Conservation (phyloP, 140 eudicot species). For the Stevia rebaudiana region DNA sequence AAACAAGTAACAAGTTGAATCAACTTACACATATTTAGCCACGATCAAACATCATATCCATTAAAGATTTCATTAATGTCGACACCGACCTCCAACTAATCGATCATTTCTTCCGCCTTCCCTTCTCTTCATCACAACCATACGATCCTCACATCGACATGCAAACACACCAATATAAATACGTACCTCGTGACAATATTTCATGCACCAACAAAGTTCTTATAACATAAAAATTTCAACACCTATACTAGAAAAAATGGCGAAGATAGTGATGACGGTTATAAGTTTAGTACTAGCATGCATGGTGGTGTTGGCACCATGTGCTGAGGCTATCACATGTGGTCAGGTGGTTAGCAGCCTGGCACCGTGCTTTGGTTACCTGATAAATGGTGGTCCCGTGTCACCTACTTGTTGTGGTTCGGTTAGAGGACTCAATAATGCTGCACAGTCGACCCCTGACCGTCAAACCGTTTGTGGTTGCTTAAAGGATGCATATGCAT, state of each 20-base stretch:
- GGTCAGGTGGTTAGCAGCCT: conserved; percentile 22
- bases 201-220: background rate
- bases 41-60: background rate
- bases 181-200: background rate
- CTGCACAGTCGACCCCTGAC: conserved; percentile 28
- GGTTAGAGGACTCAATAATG: conserved; percentile 23
- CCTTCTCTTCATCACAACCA: background rate
- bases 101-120: background rate
- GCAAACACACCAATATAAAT: background rate
- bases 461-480: conserved; percentile 32
- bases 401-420: conserved; percentile 31
- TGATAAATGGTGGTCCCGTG: background rate
- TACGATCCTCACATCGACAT: background rate
- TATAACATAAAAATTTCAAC: background rate
- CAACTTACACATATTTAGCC: conserved; percentile 3
- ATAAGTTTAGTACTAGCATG: background rate
- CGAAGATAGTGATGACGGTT: background rate
- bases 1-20: background rate
- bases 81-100: background rate
- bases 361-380: conserved; percentile 27
- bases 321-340: conserved; percentile 30
- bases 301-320: conserved; percentile 31
- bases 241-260: background rate
- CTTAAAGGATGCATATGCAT: conserved; percentile 20
- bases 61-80: conserved; percentile 4